Evolutionary conservation across 148 eudicot species (phyloP).

Genomic region (Nepenthes mirabilis): DNA sequence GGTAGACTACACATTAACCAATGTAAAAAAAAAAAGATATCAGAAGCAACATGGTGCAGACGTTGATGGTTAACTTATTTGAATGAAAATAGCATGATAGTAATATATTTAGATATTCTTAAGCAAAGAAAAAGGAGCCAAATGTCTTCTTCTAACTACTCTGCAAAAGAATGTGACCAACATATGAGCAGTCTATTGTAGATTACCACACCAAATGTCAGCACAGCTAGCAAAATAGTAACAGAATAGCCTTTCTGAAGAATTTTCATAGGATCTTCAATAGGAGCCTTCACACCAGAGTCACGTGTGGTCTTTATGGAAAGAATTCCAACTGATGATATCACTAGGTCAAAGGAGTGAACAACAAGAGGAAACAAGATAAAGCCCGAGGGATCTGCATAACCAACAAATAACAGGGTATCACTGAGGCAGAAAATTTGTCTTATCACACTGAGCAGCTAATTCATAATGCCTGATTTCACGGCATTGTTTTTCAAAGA

Average conservation of each 20-base stretch:
- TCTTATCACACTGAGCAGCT: neutral
- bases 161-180: neutral
- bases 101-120: neutral
- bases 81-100: neutral
- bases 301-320: conserved; percentile 80
- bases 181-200: neutral
- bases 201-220: conserved; percentile 76
- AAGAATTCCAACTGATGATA: conserved; percentile 89
- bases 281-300: conserved; percentile 34
- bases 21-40: conserved; percentile 1
- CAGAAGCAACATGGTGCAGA: neutral
- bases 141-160: too few relatives aligned
- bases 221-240: conserved; percentile 72
- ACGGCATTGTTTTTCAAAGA: too few relatives aligned
- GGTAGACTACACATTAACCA: conserved; percentile 60
- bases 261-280: conserved; percentile 89
- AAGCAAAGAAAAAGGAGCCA: neutral
- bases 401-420: conserved; percentile 4
- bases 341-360: conserved; percentile 89
- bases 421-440: conserved; percentile 4
- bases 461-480: neutral
- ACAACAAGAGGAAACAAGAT: conserved; percentile 97
- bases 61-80: neutral
- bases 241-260: conserved; percentile 95
- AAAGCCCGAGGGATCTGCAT: conserved; percentile 97